These are phyloP conservation scores for Boletus tylopilopsis DNA, from an alignment of 768 basidiomycete genomes.

Conservation along the genomic window DNA sequence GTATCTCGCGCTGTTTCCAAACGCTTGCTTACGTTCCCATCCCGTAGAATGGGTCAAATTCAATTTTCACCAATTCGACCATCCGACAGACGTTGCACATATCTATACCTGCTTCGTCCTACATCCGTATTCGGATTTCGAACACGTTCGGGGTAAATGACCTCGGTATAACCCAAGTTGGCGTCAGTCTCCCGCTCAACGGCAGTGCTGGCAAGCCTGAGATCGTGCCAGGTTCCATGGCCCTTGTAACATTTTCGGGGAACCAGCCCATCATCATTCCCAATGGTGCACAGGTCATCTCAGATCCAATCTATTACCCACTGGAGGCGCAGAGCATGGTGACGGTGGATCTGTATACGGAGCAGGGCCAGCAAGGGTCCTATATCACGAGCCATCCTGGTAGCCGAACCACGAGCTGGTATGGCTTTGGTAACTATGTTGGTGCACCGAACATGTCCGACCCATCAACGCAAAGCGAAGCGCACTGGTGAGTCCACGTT, in stretches of 20 bases:
- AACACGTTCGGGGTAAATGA: slow-evolving; percentile 1
- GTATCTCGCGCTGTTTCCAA: not conserved
- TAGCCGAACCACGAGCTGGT: slow-evolving; percentile 1
- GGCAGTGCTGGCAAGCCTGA: not conserved
- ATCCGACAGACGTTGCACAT: slow-evolving; percentile 3
- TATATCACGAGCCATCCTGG: slow-evolving; percentile 3
- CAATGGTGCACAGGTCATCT: not conserved
- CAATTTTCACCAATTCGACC: not conserved
- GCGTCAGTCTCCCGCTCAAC: not conserved
- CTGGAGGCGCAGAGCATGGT: not conserved
- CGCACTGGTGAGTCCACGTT: not conserved
- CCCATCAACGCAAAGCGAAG: not conserved
- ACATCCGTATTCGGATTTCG: slow-evolving; percentile 2
- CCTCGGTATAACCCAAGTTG: not conserved
- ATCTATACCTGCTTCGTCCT: not conserved
- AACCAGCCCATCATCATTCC: slow-evolving; percentile 4
- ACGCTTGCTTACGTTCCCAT: not conserved
- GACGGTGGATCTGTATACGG: slow-evolving; percentile 1
- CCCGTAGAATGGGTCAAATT: not conserved
- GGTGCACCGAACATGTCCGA: slow-evolving; percentile 13
- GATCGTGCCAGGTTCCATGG: not conserved
- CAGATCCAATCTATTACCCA: not conserved
- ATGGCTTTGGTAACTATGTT: slow-evolving; percentile 3
- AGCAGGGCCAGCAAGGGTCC: not conserved
- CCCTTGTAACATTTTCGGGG: not conserved